Evolutionary conservation across 2,329 filamentous ascomycete genomes (phyloP).

Genomic region (Cadophora sp.): DNA sequence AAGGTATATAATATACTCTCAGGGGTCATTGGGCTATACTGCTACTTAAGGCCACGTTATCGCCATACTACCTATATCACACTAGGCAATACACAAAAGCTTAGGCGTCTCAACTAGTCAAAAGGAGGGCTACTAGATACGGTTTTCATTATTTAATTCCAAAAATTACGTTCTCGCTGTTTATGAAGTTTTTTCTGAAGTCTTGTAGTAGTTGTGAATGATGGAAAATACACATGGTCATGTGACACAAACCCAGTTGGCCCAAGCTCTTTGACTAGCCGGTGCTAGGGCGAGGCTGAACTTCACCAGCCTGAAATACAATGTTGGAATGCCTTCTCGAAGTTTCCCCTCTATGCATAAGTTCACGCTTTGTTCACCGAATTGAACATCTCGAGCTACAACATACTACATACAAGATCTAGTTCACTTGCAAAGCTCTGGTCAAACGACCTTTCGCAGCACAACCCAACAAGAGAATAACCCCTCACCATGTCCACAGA

Average conservation of each 20-base stretch:
- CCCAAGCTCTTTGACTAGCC: neutral
- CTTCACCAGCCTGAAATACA: neutral
- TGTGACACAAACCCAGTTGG: neutral
- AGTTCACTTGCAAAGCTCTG: too few species aligned
- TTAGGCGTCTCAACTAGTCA: too few species aligned
- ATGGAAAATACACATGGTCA: too few species aligned
- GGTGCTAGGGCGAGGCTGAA: conserved; percentile 5
- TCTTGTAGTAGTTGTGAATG: too few species aligned
- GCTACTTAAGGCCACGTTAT: conserved; percentile 15
- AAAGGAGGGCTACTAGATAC: too few species aligned
- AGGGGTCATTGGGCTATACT: conserved; percentile 21
- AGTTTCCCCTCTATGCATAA: conserved; percentile 9
- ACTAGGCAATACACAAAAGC: too few species aligned
- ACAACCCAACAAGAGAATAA: conserved; percentile 8
- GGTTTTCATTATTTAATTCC: too few species aligned
- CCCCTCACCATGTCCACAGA: conserved; percentile 54
- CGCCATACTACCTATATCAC: neutral
- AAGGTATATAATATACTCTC: conserved; percentile 19
- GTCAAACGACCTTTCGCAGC: neutral
- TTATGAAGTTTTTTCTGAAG: too few species aligned
- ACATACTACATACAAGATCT: neutral
- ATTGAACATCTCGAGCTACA: neutral
- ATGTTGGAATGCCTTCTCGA: conserved; percentile 1
- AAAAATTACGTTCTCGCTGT: too few species aligned
- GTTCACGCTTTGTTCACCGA: neutral